Conservation (phyloP, 805 yeast species). For the Lachancea quebecensis region DNA sequence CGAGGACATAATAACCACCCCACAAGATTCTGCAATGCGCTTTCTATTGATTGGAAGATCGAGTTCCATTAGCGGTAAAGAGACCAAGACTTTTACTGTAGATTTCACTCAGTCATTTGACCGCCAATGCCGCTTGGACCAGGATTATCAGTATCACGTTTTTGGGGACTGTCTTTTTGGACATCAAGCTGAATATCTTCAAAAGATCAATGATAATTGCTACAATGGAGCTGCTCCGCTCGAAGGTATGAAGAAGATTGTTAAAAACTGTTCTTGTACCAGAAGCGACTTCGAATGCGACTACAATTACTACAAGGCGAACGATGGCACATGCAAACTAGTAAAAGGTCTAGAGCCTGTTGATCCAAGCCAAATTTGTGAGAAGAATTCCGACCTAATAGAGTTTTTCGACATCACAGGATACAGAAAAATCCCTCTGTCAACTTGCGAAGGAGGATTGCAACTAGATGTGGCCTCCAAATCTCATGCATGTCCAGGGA, state of each 20-base stretch:
- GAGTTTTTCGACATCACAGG: conserved; percentile 89
- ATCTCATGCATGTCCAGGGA: conserved; percentile 83
- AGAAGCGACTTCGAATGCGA: conserved; percentile 92
- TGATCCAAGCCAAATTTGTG: conserved; percentile 57
- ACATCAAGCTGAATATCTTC: conserved; percentile 53
- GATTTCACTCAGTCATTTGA: conserved; percentile 49
- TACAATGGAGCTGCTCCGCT: conserved; percentile 67
- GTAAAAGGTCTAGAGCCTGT: conserved; percentile 67
- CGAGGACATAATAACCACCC: conserved; percentile 78
- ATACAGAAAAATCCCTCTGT: conserved; percentile 75
- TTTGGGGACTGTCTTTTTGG: conserved; percentile 67
- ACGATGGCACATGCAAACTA: conserved; percentile 79
- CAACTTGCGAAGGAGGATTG: conserved; percentile 81
- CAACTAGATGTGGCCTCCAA: conserved; percentile 53
- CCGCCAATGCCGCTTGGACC: conserved; percentile 50
- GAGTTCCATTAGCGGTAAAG: conserved; percentile 38
- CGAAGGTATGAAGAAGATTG: conserved; percentile 45
- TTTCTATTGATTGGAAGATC: conserved; percentile 57
- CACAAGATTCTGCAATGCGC: conserved; percentile 79
- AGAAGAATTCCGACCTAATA: conserved; percentile 42
- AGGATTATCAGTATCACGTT: conserved; percentile 60
- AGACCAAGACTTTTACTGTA: conserved; percentile 43
- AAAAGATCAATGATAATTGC: conserved; percentile 47
- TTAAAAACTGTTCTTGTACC: conserved; percentile 73
- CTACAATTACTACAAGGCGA: conserved; percentile 62